A percentile compares a stretch with the other conserved stretches of the same genome.
Conservation (phyloP, 1,284 basidiomycete species). For the Fomitopsis pinicola region DNA sequence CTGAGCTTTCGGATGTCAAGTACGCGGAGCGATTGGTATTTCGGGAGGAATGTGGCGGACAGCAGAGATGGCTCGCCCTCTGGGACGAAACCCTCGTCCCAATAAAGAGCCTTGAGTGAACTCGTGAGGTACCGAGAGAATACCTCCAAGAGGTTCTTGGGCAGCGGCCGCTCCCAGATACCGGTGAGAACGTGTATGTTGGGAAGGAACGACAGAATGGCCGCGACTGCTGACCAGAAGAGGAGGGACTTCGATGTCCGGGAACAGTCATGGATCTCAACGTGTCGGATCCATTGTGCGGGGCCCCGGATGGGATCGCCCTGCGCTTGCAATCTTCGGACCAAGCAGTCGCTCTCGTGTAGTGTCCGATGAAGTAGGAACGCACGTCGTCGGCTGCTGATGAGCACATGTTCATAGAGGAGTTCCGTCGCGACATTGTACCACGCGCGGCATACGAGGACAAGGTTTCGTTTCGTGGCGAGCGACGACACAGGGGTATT, state of each 20-base stretch:
- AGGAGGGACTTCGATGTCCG: constrained; percentile 9
- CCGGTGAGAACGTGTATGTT: constrained; percentile 20
- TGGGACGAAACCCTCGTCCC: constrained; percentile 18
- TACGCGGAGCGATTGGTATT: constrained; percentile 15
- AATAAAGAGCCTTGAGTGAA: constrained; percentile 19
- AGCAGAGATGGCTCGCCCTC: constrained; percentile 15
- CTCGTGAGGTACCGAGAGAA: constrained; percentile 17
- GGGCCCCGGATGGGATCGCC: constrained; percentile 9
- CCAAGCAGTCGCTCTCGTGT: constrained; percentile 10
- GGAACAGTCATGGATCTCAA: constrained; percentile 19
- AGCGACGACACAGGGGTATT: constrained; percentile 31
- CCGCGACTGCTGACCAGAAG: constrained; percentile 17
- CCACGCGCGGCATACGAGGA: constrained; percentile 48
- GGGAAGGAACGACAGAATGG: constrained; percentile 14
- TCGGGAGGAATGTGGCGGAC: constrained; percentile 10
- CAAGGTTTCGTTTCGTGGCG: constrained; percentile 43
- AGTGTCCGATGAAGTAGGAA: constrained; percentile 16
- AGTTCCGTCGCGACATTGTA: constrained; percentile 38
- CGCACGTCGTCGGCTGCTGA: constrained; percentile 17
- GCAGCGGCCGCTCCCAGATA: constrained; percentile 17
- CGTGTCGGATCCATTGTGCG: constrained; percentile 21
- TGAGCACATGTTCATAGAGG: constrained; percentile 41
- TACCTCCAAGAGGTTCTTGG: constrained; percentile 15
- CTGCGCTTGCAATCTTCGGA: background rate
- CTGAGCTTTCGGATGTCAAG: constrained; percentile 20